Evolutionary conservation across 73 alveolate genomes (phyloP).

Genomic region (Blepharisma stoltei): DNA sequence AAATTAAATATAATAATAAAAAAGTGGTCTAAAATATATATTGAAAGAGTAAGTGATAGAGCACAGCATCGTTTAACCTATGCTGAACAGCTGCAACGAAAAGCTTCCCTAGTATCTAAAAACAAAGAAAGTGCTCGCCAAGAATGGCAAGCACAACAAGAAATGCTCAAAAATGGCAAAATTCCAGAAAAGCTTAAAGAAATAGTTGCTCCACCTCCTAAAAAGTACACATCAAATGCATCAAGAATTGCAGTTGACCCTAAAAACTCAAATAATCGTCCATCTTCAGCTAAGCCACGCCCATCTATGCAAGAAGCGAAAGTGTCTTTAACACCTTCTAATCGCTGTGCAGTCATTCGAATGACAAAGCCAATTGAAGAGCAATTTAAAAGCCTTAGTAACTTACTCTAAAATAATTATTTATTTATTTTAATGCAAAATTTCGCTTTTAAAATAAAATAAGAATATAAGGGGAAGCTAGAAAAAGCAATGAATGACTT

Average conservation of each 20-base stretch:
- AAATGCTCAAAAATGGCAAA: conserved; percentile 9
- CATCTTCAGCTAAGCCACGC: not conserved
- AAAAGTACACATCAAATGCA: not conserved
- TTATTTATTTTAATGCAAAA: too few species aligned
- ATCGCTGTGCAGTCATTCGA: not conserved
- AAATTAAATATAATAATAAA: too few species aligned
- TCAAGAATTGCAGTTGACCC: not conserved
- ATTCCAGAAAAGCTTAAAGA: conserved; percentile 15
- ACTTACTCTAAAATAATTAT: too few species aligned
- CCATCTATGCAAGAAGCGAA: not conserved
- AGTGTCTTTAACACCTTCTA: not conserved
- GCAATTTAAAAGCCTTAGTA: not conserved
- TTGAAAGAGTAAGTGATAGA: too few species aligned
- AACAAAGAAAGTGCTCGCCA: conserved; percentile 24
- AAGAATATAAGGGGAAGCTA: too few species aligned
- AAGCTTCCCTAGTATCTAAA: conserved; percentile 13
- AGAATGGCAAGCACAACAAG: conserved; percentile 7
- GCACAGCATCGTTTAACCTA: conserved; percentile 14
- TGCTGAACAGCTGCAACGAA: conserved; percentile 13
- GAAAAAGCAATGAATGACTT: conserved; percentile 24
- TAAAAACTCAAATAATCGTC: not conserved
- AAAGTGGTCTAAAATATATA: too few species aligned
- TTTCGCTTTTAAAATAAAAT: too few species aligned
- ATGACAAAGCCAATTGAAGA: conserved; percentile 14
- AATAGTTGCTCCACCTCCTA: not conserved